Evolutionary conservation across 139 green algal genomes (phyloP), one percentile per base, ranked within the genome.

Genomic region (Picochlorum sp.): DNA sequence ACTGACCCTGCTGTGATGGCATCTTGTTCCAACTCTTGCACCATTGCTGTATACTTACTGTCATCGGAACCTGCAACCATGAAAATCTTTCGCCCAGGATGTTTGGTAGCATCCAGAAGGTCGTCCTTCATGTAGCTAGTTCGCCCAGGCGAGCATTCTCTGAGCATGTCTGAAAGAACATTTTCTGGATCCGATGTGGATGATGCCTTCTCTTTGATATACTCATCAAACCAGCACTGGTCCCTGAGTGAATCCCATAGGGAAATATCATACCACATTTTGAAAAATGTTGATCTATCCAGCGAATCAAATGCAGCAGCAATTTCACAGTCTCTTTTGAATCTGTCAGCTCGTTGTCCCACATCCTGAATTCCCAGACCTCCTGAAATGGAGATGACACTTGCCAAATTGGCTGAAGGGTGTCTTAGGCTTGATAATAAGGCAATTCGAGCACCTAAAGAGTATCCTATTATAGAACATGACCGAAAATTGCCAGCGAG

Each of bases 391-490:
- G 78, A 45, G 6, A 86, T 73, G 0, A 79, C 68, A 9, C 60
- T 70, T 2, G 16, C 6, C 47, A 77, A 75, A 4, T 73, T 73
- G 18, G 51, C 24, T 2, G 59, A 41, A 41, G 34, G 57, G 34
- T 72, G 61, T 8, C 61, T 57, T 5, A 65, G 30, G 3, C 56
- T 54, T 14, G 86, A 16, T 38, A 80, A 52, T 50, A 92, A 62
- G 11, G 86, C 86, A 21, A 94, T 70, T 4, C 88, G 66, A 0
- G 77, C 88, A 6, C 88, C 88, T 65, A 95, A 66, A 16, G 83
- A 92, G 78, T 96, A 96, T 6, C 86, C 88, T 41, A 92, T 82
- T 20, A 96, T 44, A 24, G 14, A 38, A 32, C 65, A 60, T 28
- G 52, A 21, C 6, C 23, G 41, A 38, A 30, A 45, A 13, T 28